Conservation (phyloP, 2,329 filamentous ascomycete species). For the Basipetospora sp. region DNA sequence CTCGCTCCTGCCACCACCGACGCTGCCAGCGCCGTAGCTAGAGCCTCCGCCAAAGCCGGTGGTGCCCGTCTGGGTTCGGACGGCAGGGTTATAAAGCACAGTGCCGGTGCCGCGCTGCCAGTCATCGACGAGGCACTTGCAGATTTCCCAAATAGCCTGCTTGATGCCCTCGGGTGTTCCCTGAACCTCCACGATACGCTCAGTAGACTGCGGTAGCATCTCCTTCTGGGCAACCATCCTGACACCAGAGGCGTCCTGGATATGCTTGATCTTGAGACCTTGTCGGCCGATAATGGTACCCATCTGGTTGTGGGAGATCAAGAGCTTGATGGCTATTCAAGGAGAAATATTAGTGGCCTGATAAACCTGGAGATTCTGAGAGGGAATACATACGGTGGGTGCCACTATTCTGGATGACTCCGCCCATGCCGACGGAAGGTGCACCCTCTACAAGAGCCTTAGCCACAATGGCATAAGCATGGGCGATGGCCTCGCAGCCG, state of each 20-base stretch:
- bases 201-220: constrained; percentile 96
- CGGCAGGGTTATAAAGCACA: constrained; percentile 90
- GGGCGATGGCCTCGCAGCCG: constrained; percentile 71
- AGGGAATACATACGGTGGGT: constrained; percentile 72
- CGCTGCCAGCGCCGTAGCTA: constrained; percentile 21
- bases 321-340: constrained; percentile 73
- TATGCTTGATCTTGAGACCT: constrained; percentile 98
- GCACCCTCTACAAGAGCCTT: constrained; percentile 84
- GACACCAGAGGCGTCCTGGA: constrained; percentile 89
- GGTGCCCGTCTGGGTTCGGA: constrained; percentile 61
- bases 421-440: constrained; percentile 90
- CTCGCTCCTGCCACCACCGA: constrained; percentile 32
- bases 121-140: constrained; percentile 94
- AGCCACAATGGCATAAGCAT: constrained; percentile 86
- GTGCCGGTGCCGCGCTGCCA: constrained; percentile 95
- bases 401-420: constrained; percentile 69
- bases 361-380: background rate
- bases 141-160: constrained; percentile 95
- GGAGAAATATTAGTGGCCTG: constrained; percentile 8
- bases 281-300: constrained; percentile 95
- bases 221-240: constrained; percentile 99
- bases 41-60: constrained; percentile 23
- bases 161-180: constrained; percentile 90
- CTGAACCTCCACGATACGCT: constrained; percentile 93
- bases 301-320: constrained; percentile 99